A percentile compares a stretch with the other conserved stretches of the same genome.
phyloP scores from a whole-genome alignment of 202 grass and related monocot genomes.

The Zoysia matrella region DNA sequence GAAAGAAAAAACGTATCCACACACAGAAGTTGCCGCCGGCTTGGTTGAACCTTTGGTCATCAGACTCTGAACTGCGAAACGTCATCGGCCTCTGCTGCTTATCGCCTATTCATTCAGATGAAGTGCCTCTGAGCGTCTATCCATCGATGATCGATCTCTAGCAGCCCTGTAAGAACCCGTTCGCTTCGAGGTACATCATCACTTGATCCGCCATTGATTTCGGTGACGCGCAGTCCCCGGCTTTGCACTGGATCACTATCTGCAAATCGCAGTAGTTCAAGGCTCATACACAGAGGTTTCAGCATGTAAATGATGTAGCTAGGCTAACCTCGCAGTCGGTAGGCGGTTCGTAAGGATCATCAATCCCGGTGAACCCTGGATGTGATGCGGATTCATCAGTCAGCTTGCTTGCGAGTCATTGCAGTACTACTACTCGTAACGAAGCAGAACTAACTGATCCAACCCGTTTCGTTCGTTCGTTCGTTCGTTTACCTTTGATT shows the following conservation, averaged over 20 bases:
- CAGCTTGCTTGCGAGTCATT: neutral
- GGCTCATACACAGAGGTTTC: neutral
- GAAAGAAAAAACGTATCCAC: neutral
- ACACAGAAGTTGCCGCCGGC: neutral
- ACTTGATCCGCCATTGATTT: constrained; percentile 83
- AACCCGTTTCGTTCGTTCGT: no score
- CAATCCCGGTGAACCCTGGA: no score
- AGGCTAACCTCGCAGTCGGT: constrained; percentile 52
- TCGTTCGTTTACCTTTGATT: constrained; percentile 72
- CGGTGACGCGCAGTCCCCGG: constrained; percentile 4
- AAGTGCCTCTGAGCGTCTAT: neutral
- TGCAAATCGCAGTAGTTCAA: constrained; percentile 41
- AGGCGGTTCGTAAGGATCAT: no score
- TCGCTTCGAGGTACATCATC: constrained; percentile 61
- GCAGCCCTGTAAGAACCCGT: constrained; percentile 63
- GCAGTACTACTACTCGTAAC: neutral
- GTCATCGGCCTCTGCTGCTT: neutral
- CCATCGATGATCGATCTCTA: constrained; percentile 4
- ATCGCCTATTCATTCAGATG: neutral
- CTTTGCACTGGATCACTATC: constrained; percentile 71
- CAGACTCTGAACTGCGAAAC: neutral
- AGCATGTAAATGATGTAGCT: neutral
- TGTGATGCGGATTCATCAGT: no score
- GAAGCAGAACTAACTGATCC: no score
- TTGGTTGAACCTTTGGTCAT: neutral